phyloP scores from a whole-genome alignment of 805 yeast genomes.

The Teunomyces stri region DNA sequence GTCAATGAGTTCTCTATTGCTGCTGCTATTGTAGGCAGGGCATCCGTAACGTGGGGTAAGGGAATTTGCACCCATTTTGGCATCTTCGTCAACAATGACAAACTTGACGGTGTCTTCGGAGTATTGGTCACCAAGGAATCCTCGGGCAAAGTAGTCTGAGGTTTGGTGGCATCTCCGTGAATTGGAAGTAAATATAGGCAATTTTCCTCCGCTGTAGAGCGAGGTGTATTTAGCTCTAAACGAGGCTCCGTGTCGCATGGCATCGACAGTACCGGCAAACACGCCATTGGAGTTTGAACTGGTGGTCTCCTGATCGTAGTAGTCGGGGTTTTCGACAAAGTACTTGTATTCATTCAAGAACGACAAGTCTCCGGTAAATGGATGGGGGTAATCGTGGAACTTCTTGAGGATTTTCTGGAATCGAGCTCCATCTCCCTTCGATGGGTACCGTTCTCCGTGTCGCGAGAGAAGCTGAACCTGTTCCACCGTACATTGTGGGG shows the following conservation, averaged over 20 bases:
- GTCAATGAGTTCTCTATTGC: conserved; percentile 6
- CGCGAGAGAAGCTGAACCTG: conserved; percentile 74
- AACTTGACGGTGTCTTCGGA: conserved; percentile 28
- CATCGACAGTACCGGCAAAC: conserved; percentile 53
- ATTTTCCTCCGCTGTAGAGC: conserved; percentile 34
- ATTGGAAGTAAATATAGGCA: conserved; percentile 56
- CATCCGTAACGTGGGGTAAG: conserved; percentile 28
- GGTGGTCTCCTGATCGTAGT: conserved; percentile 51
- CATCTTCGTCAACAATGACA: conserved; percentile 47
- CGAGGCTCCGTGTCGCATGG: conserved; percentile 47
- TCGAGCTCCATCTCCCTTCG: conserved; percentile 25
- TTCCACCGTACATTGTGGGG: conserved; percentile 51
- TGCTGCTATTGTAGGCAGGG: conserved; percentile 13
- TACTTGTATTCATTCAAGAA: conserved; percentile 54
- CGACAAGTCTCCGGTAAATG: conserved; percentile 47
- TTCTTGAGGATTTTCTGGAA: conserved; percentile 14
- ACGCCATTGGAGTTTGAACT: conserved; percentile 42
- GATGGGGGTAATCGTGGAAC: conserved; percentile 11
- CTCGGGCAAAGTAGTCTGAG: conserved; percentile 54
- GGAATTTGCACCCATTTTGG: conserved; percentile 23
- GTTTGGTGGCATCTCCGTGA: conserved; percentile 56
- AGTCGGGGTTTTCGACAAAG: conserved; percentile 36
- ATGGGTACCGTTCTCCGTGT: conserved; percentile 80
- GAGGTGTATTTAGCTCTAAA: conserved; percentile 49
- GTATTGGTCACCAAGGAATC: conserved; percentile 51